These are phyloP conservation scores for Paramecium caudatum DNA, from an alignment of 73 alveolate genomes.

Conservation along the genomic window DNA sequence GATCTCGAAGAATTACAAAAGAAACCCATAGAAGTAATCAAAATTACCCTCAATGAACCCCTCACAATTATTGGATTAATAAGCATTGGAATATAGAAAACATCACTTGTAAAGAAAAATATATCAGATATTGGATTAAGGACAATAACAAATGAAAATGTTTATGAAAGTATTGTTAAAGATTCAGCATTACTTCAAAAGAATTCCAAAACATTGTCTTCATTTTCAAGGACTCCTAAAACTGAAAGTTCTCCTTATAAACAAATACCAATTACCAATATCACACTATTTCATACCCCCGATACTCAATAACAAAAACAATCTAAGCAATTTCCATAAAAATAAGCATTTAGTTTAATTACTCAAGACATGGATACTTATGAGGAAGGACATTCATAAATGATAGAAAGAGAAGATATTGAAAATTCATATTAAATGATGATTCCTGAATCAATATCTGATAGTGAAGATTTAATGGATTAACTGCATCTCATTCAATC, in stretches of 20 bases:
- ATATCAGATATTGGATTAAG: slow-evolving; percentile 8
- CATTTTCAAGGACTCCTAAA: slow-evolving; percentile 23
- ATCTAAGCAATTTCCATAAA: too few relatives aligned
- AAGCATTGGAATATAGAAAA: not conserved
- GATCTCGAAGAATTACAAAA: slow-evolving; percentile 20
- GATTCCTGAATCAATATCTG: slow-evolving; percentile 36
- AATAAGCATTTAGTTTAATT: too few relatives aligned
- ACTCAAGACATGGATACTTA: too few relatives aligned
- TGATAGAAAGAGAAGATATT: slow-evolving; percentile 67
- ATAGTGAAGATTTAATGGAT: slow-evolving; percentile 15
- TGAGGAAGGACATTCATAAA: slow-evolving; percentile 68
- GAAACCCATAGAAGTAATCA: slow-evolving; percentile 58
- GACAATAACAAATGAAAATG: slow-evolving; percentile 45
- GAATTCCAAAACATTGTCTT: not conserved
- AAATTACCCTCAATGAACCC: not conserved
- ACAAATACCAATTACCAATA: slow-evolving; percentile 50
- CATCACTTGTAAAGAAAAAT: slow-evolving; percentile 40
- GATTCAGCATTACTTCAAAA: not conserved
- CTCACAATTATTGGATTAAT: not conserved
- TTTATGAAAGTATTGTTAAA: slow-evolving; percentile 39
- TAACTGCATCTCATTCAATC: slow-evolving; percentile 8
- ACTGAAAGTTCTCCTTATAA: slow-evolving; percentile 40
- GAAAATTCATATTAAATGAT: slow-evolving; percentile 64
- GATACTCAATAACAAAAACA: not conserved
- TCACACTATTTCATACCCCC: not conserved